phyloP scores from a whole-genome alignment of 2,329 filamentous ascomycete species.

The Spiromastix sp. region DNA sequence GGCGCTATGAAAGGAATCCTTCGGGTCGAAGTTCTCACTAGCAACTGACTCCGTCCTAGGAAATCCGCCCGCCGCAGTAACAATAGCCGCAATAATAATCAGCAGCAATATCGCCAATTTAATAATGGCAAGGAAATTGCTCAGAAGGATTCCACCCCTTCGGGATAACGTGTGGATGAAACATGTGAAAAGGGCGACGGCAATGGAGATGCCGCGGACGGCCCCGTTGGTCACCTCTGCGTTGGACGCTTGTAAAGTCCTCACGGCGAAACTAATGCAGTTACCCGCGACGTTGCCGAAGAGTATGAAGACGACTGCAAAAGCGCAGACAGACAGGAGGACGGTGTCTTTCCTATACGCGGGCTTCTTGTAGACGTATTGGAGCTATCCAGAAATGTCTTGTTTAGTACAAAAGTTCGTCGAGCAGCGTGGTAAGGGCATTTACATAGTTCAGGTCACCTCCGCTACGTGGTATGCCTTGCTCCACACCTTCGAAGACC shows the following conservation, averaged over 20 bases:
- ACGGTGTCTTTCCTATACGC: constrained; percentile 4
- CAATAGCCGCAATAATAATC: constrained; percentile 29
- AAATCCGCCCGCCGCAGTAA: constrained; percentile 14
- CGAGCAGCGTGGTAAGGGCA: not conserved
- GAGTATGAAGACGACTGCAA: constrained; percentile 17
- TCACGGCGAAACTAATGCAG: constrained; percentile 36
- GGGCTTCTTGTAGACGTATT: constrained; percentile 13
- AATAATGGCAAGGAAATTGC: constrained; percentile 41
- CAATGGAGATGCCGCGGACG: constrained; percentile 40
- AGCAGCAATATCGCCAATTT: constrained; percentile 41
- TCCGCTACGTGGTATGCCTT: constrained; percentile 10
- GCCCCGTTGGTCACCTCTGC: constrained; percentile 20
- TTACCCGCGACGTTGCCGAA: constrained; percentile 21
- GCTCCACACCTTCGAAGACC: constrained; percentile 3
- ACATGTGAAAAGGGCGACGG: constrained; percentile 33
- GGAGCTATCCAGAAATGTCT: constrained; percentile 11
- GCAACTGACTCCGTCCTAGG: constrained; percentile 15
- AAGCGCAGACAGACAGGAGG: constrained; percentile 11
- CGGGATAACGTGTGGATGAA: constrained; percentile 40
- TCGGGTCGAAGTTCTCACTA: constrained; percentile 16
- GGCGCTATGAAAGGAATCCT: not conserved
- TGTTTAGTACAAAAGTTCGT: constrained; percentile 1
- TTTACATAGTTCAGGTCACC: constrained; percentile 14
- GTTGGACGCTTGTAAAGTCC: constrained; percentile 27
- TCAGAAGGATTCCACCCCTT: constrained; percentile 40